phyloP scores from a whole-genome alignment of 352 stramenopile species.

The Phytophthora nicotianae region DNA sequence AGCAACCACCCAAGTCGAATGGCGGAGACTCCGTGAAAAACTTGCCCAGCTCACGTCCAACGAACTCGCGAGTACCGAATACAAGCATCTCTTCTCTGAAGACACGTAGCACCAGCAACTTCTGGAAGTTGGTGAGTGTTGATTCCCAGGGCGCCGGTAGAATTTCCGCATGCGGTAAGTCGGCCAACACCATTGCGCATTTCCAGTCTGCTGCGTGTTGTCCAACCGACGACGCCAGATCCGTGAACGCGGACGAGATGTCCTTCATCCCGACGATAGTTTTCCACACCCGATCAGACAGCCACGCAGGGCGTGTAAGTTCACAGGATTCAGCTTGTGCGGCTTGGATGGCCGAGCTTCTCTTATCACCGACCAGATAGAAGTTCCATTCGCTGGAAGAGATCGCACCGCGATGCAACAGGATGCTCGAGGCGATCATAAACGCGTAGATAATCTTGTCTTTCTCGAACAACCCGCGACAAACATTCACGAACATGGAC shows the following conservation, averaged over 20 bases:
- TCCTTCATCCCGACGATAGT: slow-evolving; percentile 70
- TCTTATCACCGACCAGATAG: slow-evolving; percentile 90
- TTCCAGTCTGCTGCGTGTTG: slow-evolving; percentile 71
- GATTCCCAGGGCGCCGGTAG: slow-evolving; percentile 78
- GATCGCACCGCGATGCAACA: slow-evolving; percentile 78
- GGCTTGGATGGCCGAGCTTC: slow-evolving; percentile 56
- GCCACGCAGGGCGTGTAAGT: slow-evolving; percentile 56
- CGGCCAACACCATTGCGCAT: slow-evolving; percentile 70
- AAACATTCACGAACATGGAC: slow-evolving; percentile 95
- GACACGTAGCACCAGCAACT: slow-evolving; percentile 88
- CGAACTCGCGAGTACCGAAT: slow-evolving; percentile 88
- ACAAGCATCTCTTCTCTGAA: slow-evolving; percentile 92
- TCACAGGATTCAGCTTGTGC: slow-evolving; percentile 39
- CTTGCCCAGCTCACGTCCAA: slow-evolving; percentile 73
- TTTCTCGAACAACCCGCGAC: slow-evolving; percentile 94
- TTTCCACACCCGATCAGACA: slow-evolving; percentile 85
- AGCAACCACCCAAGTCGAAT: slow-evolving; percentile 93
- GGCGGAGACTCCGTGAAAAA: slow-evolving; percentile 92
- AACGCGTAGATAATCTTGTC: slow-evolving; percentile 96
- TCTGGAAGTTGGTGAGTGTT: slow-evolving; percentile 87
- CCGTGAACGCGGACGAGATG: slow-evolving; percentile 56
- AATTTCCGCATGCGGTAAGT: slow-evolving; percentile 73
- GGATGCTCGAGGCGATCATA: slow-evolving; percentile 91
- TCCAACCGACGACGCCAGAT: slow-evolving; percentile 54
- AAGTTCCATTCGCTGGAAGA: slow-evolving; percentile 83